Percentiles rank a stretch among this genome's conserved stretches.
These are phyloP conservation scores for Trametes maxima DNA, from an alignment of 768 basidiomycete species.

Conservation along the genomic window DNA sequence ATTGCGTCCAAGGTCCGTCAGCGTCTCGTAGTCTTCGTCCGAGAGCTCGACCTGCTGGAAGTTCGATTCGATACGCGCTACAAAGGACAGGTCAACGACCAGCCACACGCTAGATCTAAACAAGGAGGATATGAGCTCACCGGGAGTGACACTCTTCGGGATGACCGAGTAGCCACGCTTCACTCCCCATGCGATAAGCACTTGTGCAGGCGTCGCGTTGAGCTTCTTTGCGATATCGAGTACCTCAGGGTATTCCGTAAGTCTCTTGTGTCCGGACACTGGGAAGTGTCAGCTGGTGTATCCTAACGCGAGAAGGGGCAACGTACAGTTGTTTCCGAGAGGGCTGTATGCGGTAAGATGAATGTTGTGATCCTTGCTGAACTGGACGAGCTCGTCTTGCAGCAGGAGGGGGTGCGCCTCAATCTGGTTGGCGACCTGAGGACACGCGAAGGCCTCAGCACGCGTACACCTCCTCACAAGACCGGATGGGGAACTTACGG, in stretches of 20 bases:
- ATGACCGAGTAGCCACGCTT: constrained; percentile 80
- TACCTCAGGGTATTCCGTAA: constrained; percentile 69
- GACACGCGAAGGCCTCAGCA: not conserved
- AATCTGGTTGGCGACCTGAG: constrained; percentile 71
- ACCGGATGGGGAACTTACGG: constrained; percentile 43
- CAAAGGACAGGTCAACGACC: not conserved
- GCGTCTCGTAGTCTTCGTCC: constrained; percentile 65
- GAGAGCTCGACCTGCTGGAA: constrained; percentile 73
- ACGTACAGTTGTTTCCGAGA: constrained; percentile 77
- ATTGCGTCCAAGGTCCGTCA: constrained; percentile 51
- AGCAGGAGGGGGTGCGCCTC: constrained; percentile 82
- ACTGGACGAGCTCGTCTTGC: constrained; percentile 72
- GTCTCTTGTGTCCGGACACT: constrained; percentile 63
- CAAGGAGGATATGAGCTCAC: constrained; percentile 28
- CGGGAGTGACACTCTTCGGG: constrained; percentile 77
- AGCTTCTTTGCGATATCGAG: constrained; percentile 63
- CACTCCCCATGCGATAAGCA: constrained; percentile 80
- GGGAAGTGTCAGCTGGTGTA: not conserved
- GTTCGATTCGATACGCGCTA: constrained; percentile 71
- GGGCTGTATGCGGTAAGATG: constrained; percentile 72
- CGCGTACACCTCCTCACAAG: not conserved
- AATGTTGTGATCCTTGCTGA: constrained; percentile 69
- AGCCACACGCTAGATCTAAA: not conserved
- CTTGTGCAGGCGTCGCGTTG: constrained; percentile 72
- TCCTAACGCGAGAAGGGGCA: too few species aligned